These are phyloP conservation scores for Plicaturopsis crispa DNA, from an alignment of 768 basidiomycete species.

Conservation along the genomic window DNA sequence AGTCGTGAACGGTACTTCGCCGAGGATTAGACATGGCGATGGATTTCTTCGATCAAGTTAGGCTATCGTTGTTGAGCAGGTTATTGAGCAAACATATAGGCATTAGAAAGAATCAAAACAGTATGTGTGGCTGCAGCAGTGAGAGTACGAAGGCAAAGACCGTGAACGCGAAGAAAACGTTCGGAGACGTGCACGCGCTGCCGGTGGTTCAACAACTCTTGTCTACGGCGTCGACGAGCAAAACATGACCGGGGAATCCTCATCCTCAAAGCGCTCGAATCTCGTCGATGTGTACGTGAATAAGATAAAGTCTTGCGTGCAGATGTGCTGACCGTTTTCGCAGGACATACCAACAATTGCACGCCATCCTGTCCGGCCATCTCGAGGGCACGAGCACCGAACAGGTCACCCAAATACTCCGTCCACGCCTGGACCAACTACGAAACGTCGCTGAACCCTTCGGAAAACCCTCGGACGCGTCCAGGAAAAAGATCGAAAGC, in stretches of 20 bases:
- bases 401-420: conserved; percentile 51
- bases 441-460: conserved; percentile 56
- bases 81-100: too few relatives aligned
- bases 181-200: too few relatives aligned
- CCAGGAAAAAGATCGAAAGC: conserved; percentile 57
- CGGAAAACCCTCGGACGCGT: conserved; percentile 59
- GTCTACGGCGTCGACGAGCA: too few relatives aligned
- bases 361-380: conserved; percentile 49
- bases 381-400: conserved; percentile 51
- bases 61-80: too few relatives aligned
- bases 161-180: too few relatives aligned
- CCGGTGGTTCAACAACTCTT: too few relatives aligned
- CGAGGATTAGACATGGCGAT: conserved; percentile 5
- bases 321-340: conserved; percentile 1
- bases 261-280: conserved; percentile 61
- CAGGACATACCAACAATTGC: conserved; percentile 62
- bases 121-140: too few relatives aligned
- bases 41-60: too few relatives aligned
- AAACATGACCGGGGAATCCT: too few relatives aligned
- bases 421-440: conserved; percentile 49
- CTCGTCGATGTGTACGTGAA: conserved; percentile 60
- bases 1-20: conserved; percentile 38
- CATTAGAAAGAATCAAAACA: too few relatives aligned
- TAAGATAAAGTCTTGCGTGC: conserved; percentile 2
- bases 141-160: too few relatives aligned